These are phyloP conservation scores for Keqinozyma sinolaborantium DNA, from an alignment of 1,139 yeast genomes.

Conservation along the genomic window DNA sequence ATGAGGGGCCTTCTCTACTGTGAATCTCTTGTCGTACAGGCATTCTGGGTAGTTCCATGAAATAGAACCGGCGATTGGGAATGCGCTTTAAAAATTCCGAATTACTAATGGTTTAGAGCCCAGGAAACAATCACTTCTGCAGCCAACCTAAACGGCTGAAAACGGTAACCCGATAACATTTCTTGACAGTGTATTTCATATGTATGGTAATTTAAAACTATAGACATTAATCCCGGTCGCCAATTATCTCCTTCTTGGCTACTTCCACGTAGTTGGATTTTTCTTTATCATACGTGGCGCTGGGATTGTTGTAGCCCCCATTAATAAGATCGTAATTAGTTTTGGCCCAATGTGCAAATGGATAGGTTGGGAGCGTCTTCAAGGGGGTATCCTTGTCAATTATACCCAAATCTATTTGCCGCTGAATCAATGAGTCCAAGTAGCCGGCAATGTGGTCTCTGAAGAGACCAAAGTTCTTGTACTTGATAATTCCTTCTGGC, in stretches of 20 bases:
- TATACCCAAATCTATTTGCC: conserved; percentile 56
- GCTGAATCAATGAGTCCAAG: conserved; percentile 50
- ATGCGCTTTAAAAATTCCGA: too few relatives aligned
- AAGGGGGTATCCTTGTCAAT: conserved; percentile 55
- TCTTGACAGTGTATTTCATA: too few relatives aligned
- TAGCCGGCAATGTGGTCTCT: conserved; percentile 59
- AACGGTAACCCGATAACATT: too few relatives aligned
- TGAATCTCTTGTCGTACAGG: neutral
- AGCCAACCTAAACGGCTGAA: too few relatives aligned
- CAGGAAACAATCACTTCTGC: too few relatives aligned
- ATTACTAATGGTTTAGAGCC: too few relatives aligned
- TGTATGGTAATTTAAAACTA: too few relatives aligned
- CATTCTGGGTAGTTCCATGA: neutral
- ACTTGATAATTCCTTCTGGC: conserved; percentile 60
- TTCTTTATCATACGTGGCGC: conserved; percentile 20
- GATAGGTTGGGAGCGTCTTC: conserved; percentile 59
- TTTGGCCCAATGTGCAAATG: conserved; percentile 52
- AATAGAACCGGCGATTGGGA: too few relatives aligned
- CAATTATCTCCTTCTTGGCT: conserved; percentile 9
- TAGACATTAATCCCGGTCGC: conserved; percentile 4
- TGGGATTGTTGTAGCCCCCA: conserved; percentile 53
- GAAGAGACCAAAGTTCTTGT: conserved; percentile 55
- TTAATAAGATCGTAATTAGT: conserved; percentile 36
- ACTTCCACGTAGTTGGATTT: conserved; percentile 8
- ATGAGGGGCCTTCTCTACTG: neutral